Evolutionary conservation across 306 rosid species (phyloP), one percentile per base, ranked within the genome.

Genomic region (Ormosia semicastrata): DNA sequence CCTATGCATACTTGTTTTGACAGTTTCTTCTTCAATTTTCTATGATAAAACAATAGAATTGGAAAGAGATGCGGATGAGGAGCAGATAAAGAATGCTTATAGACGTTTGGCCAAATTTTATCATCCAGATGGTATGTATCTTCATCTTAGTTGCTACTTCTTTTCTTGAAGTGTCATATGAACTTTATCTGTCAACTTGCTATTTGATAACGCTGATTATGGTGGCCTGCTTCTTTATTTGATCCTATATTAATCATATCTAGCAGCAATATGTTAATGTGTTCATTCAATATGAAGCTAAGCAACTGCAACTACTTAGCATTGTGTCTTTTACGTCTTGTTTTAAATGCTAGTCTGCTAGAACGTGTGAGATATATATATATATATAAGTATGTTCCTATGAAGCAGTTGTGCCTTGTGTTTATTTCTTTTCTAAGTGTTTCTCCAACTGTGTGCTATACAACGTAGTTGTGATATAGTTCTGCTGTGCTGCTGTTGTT

Each of bases 91-190:
- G 89, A 83, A 71, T 81, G 89, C 99, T 6, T 95, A 95, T 68
- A 88, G 98, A 84, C 94, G 94, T 41, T 86, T 95, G 91, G 99
- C 98, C 66, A 95, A 95, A 78, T 93, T 82, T 84, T 95, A 93
- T 87, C 99, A 95, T 87, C 99, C 99, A 10, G 99, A 95, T 88
- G 99, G 99, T 95, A 79, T 84, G 93, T 66, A 32, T 84, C 56
- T 82, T 72, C 52, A 46, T 68, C 66, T 81, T 68, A 52, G 34
- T 8, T 24, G 32, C n/a, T 50, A 72, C 66, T 65, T 70, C 56
- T 58, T 73, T 43, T 14, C 44, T 52, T 80, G 0, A 43, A 60
- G 60, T 41, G 41, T 81, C 34, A 47, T 70, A 36, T 53, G 72
- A 54, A 71, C 36, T 10, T 29, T 64, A 64, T 76, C 54, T 56